These are phyloP conservation scores for Thalassiosira profunda DNA, from an alignment of 108 stramenopile species.

Conservation along the genomic window DNA sequence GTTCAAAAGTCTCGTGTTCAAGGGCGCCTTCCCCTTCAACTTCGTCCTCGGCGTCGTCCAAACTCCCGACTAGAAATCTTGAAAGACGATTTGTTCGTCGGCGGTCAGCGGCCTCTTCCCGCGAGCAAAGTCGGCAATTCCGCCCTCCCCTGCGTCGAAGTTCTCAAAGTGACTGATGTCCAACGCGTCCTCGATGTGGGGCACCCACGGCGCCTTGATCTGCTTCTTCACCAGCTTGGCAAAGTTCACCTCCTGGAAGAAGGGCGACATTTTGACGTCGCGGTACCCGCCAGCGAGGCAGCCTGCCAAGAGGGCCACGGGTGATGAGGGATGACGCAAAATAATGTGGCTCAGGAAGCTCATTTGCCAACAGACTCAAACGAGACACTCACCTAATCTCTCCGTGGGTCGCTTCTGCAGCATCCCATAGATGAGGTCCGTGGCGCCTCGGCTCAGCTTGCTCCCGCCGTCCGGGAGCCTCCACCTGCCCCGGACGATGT, in stretches of 20 bases:
- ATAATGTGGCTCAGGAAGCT: too few species aligned
- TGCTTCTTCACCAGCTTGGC: slow-evolving; percentile 53
- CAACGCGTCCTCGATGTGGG: slow-evolving; percentile 56
- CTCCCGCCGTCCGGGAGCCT: slow-evolving; percentile 25
- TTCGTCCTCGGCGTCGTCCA: too few species aligned
- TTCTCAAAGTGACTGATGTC: slow-evolving; percentile 92
- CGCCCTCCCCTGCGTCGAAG: slow-evolving; percentile 24
- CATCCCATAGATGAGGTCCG: slow-evolving; percentile 38
- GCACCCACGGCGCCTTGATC: slow-evolving; percentile 80
- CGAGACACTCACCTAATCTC: slow-evolving; percentile 45
- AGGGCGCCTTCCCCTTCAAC: too few species aligned
- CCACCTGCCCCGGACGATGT: slow-evolving; percentile 62
- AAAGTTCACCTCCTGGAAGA: slow-evolving; percentile 70
- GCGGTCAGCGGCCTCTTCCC: slow-evolving; percentile 32
- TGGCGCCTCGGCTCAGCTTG: slow-evolving; percentile 26
- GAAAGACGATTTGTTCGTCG: slow-evolving; percentile 43
- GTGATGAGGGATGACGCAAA: too few species aligned
- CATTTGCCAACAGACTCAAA: too few species aligned
- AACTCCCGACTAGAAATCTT: slow-evolving; percentile 33
- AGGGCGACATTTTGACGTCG: slow-evolving; percentile 73
- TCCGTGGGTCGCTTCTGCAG: slow-evolving; percentile 39
- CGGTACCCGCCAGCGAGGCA: slow-evolving; percentile 52
- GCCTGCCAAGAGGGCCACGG: slow-evolving; percentile 19
- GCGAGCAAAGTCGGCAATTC: slow-evolving; percentile 4
- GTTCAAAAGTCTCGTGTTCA: too few species aligned